These are phyloP conservation scores for Collariella sp. DNA, from an alignment of 495 filamentous ascomycete genomes.

Conservation along the genomic window DNA sequence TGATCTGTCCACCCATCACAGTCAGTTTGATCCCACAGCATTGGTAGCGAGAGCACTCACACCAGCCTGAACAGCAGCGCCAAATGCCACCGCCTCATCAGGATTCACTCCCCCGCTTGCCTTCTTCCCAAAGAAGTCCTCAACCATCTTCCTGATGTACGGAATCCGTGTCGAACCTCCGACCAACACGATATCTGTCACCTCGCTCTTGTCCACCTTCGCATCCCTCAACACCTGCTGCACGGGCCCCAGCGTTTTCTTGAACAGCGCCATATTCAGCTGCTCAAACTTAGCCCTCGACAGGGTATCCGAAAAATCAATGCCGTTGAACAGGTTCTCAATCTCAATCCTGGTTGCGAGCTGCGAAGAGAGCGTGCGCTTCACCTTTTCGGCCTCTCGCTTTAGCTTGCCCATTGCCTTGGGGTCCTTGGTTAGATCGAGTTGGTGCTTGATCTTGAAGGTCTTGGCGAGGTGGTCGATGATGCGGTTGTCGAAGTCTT, in stretches of 20 bases:
- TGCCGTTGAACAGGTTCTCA: conserved; percentile 82
- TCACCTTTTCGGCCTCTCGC: conserved; percentile 97
- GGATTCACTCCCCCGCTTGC: conserved; percentile 90
- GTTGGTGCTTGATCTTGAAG: conserved; percentile 66
- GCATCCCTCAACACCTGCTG: conserved; percentile 85
- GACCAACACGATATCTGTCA: conserved; percentile 78
- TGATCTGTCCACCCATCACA: conserved; percentile 26
- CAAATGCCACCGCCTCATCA: conserved; percentile 91
- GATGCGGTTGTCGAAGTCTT: conserved; percentile 94
- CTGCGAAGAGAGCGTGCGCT: conserved; percentile 91
- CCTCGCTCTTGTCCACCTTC: conserved; percentile 67
- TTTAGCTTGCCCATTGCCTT: conserved; percentile 98
- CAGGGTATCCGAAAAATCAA: conserved; percentile 91
- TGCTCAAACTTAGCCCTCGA: conserved; percentile 96
- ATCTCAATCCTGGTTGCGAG: conserved; percentile 93
- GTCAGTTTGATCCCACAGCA: neutral
- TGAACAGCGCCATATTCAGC: conserved; percentile 89
- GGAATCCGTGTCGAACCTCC: conserved; percentile 91
- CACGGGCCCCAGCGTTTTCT: conserved; percentile 88
- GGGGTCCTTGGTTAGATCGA: conserved; percentile 76
- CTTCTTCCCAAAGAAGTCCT: conserved; percentile 93
- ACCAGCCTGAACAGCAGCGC: conserved; percentile 88
- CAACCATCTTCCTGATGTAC: conserved; percentile 77
- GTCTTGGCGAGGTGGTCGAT: conserved; percentile 85
- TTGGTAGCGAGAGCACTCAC: conserved; percentile 23